Conservation (phyloP, 2,329 filamentous ascomycete species). For the Pseudogymnoascus sp. region DNA sequence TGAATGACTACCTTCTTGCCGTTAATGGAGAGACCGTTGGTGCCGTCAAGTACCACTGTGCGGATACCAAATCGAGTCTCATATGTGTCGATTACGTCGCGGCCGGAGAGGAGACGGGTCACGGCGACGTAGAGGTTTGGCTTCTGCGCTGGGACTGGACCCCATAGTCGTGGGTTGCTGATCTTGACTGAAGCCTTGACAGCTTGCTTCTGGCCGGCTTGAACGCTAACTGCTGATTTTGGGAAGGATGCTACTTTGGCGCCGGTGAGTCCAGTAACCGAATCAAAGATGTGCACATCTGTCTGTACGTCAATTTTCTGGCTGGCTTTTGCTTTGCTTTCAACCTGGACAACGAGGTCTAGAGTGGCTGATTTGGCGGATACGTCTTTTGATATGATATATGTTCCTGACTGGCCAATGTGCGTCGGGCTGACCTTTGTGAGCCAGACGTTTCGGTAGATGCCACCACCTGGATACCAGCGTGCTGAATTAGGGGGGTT, state of each 20-base stretch:
- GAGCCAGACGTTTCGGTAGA: constrained; percentile 50
- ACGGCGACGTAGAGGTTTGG: constrained; percentile 43
- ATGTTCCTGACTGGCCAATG: constrained; percentile 43
- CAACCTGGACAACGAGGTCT: constrained; percentile 37
- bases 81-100: constrained; percentile 35
- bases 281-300: constrained; percentile 33
- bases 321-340: constrained; percentile 31
- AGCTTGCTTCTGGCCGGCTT: constrained; percentile 26
- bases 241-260: constrained; percentile 32
- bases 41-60: constrained; percentile 31
- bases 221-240: constrained; percentile 23
- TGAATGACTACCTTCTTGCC: constrained; percentile 37
- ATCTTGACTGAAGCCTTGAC: constrained; percentile 28
- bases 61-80: constrained; percentile 45
- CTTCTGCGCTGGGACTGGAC: constrained; percentile 36
- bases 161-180: constrained; percentile 38
- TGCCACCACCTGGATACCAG: constrained; percentile 47
- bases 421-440: constrained; percentile 39
- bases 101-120: constrained; percentile 31
- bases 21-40: constrained; percentile 40
- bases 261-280: constrained; percentile 21
- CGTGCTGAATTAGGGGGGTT: constrained; percentile 41
- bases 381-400: constrained; percentile 38
- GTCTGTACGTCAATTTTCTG: constrained; percentile 33
- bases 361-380: constrained; percentile 38